Percentiles rank a stretch among this genome's conserved stretches.
These are phyloP conservation scores for Hericium coralloides DNA, from an alignment of 768 basidiomycete species.

Conservation along the genomic window DNA sequence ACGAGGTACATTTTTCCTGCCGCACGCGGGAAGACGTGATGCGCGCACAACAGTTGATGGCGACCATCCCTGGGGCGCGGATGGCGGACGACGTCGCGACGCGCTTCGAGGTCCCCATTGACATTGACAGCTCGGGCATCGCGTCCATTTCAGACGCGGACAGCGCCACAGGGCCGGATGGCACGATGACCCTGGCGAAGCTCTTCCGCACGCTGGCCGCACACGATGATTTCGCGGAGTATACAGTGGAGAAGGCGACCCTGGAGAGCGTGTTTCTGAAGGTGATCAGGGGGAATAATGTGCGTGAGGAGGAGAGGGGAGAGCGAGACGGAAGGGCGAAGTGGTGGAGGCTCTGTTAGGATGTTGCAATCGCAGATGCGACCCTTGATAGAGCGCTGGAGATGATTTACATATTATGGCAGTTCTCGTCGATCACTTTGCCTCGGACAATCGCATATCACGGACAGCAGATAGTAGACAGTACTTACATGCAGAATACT, in stretches of 20 bases:
- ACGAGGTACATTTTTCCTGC: conserved; percentile 71
- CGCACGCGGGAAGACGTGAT: conserved; percentile 51
- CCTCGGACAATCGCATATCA: no score
- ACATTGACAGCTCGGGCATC: conserved; percentile 21
- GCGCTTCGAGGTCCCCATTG: conserved; percentile 63
- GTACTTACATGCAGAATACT: no score
- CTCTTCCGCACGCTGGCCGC: conserved; percentile 49
- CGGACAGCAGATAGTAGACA: no score
- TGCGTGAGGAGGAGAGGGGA: conserved; percentile 36
- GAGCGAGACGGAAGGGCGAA: conserved; percentile 1
- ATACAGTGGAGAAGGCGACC: conserved; percentile 62
- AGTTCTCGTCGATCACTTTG: no score
- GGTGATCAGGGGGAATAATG: conserved; percentile 54
- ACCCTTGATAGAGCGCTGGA: no score
- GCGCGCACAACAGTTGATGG: conserved; percentile 52
- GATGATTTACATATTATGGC: no score
- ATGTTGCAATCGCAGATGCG: no score
- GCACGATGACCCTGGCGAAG: conserved; percentile 39
- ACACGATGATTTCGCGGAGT: conserved; percentile 49
- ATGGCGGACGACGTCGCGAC: conserved; percentile 70
- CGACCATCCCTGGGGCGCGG: conserved; percentile 49
- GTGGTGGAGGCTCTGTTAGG: conserved; percentile 7
- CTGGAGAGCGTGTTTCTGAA: conserved; percentile 69
- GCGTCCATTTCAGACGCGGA: not conserved
- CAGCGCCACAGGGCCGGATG: not conserved